Evolutionary conservation across 164 flowering plant species (phyloP).

Genomic region (Magnolia kwangsiensis): DNA sequence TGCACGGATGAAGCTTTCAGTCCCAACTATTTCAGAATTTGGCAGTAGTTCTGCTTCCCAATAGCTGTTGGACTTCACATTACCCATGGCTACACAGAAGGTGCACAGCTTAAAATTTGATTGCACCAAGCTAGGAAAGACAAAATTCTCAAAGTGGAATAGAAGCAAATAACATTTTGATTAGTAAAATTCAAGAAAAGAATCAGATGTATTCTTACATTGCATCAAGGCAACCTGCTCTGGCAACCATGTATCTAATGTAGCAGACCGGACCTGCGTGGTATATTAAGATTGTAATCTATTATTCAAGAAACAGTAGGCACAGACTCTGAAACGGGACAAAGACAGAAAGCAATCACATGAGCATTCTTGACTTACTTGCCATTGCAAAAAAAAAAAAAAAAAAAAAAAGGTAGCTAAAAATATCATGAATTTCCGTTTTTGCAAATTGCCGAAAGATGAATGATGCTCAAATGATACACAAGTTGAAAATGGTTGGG

Average conservation of each 20-base stretch:
- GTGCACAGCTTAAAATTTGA: not conserved
- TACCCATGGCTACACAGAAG: slow-evolving; percentile 55
- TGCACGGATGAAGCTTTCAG: slow-evolving; percentile 65
- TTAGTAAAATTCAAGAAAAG: not conserved
- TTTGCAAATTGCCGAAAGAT: not conserved
- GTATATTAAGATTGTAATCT: not conserved
- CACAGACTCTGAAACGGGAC: not conserved
- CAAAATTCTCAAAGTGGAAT: not conserved
- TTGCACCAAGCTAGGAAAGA: not conserved
- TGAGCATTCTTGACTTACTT: not conserved
- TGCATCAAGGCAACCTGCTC: slow-evolving; percentile 70
- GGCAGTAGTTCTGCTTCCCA: slow-evolving; percentile 87
- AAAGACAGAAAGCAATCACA: not conserved
- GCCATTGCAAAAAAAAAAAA: too few relatives aligned
- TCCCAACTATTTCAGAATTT: slow-evolving; percentile 51
- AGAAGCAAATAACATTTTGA: not conserved
- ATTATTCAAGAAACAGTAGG: not conserved
- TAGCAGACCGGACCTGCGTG: slow-evolving; percentile 69
- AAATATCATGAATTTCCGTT: not conserved
- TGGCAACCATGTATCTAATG: slow-evolving; percentile 78
- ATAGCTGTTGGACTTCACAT: slow-evolving; percentile 64
- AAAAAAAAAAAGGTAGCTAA: too few relatives aligned
- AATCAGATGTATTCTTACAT: slow-evolving; percentile 34
- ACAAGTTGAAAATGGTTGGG: not conserved
- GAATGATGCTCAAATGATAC: not conserved